Conservation (phyloP, 495 filamentous ascomycete species). For the Podospora conica region DNA sequence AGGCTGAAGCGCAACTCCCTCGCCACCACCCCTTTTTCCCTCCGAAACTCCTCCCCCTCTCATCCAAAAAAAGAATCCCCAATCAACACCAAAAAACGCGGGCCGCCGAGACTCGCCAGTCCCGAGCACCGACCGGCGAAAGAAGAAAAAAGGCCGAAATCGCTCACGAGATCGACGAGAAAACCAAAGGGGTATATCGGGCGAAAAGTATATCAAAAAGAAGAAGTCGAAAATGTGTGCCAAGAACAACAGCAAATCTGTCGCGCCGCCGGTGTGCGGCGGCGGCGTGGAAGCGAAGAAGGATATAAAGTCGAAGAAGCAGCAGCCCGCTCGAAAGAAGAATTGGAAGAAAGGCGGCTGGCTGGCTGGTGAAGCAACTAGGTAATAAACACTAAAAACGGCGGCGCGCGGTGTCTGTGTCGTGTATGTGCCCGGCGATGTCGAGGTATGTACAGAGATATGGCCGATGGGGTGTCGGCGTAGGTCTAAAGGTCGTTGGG, state of each 20-base stretch:
- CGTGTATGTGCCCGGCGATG: neutral
- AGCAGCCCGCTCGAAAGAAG: neutral
- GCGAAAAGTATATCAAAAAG: constrained; percentile 6
- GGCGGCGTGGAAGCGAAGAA: constrained; percentile 1
- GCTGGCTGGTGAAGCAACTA: neutral
- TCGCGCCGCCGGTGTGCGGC: too few species aligned
- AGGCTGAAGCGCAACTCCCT: too few species aligned
- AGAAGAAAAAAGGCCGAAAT: constrained; percentile 1
- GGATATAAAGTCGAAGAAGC: neutral
- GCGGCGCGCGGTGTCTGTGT: neutral
- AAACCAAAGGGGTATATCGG: constrained; percentile 23
- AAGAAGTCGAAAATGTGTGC: too few species aligned
- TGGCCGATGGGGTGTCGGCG: neutral
- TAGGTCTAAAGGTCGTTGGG: neutral
- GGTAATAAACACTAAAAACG: neutral
- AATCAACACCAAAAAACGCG: neutral
- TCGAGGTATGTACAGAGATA: neutral
- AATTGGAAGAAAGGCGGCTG: neutral
- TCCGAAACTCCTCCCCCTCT: neutral
- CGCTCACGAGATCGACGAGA: neutral
- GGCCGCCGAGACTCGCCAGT: neutral
- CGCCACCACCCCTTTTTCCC: neutral
- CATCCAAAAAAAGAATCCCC: constrained; percentile 1
- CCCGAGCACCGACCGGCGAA: neutral
- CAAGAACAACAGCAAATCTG: too few species aligned